phyloP scores from a whole-genome alignment of 257 asterid genomes.

The Ehretia macrophylla region DNA sequence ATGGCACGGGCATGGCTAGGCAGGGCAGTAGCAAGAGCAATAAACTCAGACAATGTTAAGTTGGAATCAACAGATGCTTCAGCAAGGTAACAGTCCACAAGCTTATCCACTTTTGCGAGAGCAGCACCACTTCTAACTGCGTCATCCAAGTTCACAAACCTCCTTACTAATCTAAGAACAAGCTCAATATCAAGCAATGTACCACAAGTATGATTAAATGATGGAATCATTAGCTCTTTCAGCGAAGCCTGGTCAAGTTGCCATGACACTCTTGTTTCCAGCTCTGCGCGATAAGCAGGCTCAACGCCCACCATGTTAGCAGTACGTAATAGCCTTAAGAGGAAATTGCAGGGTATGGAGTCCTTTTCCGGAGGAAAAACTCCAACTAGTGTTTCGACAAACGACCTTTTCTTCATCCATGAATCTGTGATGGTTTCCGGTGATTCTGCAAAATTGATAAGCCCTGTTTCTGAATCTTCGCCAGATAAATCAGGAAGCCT shows the following conservation, averaged over 20 bases:
- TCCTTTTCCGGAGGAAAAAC: slow-evolving; percentile 62
- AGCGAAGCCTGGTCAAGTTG: slow-evolving; percentile 73
- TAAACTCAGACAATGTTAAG: slow-evolving; percentile 35
- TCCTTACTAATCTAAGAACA: slow-evolving; percentile 42
- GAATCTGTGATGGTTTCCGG: slow-evolving; percentile 42
- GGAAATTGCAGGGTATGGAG: slow-evolving; percentile 62
- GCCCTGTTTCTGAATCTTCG: slow-evolving; percentile 8
- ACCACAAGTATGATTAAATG: slow-evolving; percentile 55
- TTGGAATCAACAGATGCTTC: slow-evolving; percentile 55
- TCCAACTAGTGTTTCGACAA: slow-evolving; percentile 56
- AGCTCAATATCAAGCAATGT: slow-evolving; percentile 66
- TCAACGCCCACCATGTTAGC: slow-evolving; percentile 56
- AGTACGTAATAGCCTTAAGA: slow-evolving; percentile 49
- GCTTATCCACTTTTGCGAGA: slow-evolving; percentile 58
- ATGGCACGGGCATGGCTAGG: slow-evolving; percentile 52
- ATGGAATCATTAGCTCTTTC: slow-evolving; percentile 65
- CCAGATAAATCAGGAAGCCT: slow-evolving; percentile 71
- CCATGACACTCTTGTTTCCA: slow-evolving; percentile 57
- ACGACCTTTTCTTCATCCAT: slow-evolving; percentile 59
- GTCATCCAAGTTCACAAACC: slow-evolving; percentile 46
- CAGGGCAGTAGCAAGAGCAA: slow-evolving; percentile 42
- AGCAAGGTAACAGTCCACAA: slow-evolving; percentile 62
- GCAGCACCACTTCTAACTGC: slow-evolving; percentile 40
- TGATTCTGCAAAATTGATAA: slow-evolving; percentile 12
- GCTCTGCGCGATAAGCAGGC: slow-evolving; percentile 30